These are phyloP conservation scores for Maudiozyma saulgeensis DNA, from an alignment of 805 yeast species.

Conservation along the genomic window DNA sequence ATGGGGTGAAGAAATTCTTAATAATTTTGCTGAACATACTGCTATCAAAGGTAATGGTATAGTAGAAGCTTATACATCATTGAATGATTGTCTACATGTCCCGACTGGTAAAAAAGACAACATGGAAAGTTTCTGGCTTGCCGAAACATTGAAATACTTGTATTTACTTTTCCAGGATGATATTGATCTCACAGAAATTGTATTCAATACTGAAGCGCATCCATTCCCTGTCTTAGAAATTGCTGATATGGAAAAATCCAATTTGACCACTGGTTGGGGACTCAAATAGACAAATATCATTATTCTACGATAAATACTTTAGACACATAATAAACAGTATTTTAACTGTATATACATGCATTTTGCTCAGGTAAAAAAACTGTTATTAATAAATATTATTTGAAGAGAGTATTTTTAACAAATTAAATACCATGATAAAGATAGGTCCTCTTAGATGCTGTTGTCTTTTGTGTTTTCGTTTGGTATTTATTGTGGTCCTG, in stretches of 20 bases:
- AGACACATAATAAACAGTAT: not conserved
- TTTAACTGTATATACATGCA: too few species aligned
- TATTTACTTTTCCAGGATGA: constrained; percentile 69
- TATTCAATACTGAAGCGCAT: constrained; percentile 90
- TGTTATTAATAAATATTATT: too few species aligned
- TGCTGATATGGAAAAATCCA: constrained; percentile 6
- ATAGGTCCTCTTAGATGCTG: not conserved
- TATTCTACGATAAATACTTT: not conserved
- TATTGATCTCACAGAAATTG: constrained; percentile 57
- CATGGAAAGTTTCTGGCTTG: constrained; percentile 88
- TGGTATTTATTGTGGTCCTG: not conserved
- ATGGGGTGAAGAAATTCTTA: constrained; percentile 85
- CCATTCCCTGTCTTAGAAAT: constrained; percentile 63
- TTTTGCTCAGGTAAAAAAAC: too few species aligned
- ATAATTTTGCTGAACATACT: constrained; percentile 54
- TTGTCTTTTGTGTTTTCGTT: not conserved
- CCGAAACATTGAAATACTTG: constrained; percentile 83
- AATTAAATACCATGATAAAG: too few species aligned
- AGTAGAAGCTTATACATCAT: constrained; percentile 40
- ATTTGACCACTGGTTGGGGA: constrained; percentile 25
- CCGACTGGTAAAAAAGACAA: constrained; percentile 55
- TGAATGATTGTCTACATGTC: constrained; percentile 52
- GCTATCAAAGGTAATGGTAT: constrained; percentile 35
- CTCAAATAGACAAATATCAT: constrained; percentile 1
- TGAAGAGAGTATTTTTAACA: too few species aligned